Percentiles rank a stretch among this genome's conserved stretches.
These are phyloP conservation scores for Blastocystis sp. DNA, from an alignment of 352 stramenopile genomes.

Conservation along the genomic window DNA sequence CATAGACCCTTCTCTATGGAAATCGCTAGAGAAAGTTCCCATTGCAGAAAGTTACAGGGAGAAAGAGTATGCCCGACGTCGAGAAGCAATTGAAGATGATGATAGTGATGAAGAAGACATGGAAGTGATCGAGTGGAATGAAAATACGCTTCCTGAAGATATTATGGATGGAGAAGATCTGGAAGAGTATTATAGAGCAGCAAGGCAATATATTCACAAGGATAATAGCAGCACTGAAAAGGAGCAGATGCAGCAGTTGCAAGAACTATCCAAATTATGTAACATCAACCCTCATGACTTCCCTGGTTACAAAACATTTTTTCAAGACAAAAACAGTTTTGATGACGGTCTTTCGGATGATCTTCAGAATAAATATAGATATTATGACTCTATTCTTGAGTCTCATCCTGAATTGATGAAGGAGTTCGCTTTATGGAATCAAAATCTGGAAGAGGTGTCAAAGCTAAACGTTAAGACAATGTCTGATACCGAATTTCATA, in stretches of 20 bases:
- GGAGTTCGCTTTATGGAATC: not conserved
- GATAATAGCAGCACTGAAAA: not conserved
- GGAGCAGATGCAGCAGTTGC: conserved; percentile 5
- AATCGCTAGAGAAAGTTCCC: not conserved
- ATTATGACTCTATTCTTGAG: not conserved
- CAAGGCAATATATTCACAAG: not conserved
- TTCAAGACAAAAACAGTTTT: not conserved
- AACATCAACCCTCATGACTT: not conserved
- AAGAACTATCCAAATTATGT: not conserved
- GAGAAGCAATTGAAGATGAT: conserved; percentile 13
- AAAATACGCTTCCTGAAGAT: conserved; percentile 40
- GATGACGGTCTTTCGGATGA: not conserved
- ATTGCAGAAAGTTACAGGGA: not conserved
- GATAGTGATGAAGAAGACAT: conserved; percentile 34
- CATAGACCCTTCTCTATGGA: not conserved
- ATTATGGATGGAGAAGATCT: conserved; percentile 45
- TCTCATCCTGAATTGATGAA: conserved; percentile 1
- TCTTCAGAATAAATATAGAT: not conserved
- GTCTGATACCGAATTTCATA: not conserved
- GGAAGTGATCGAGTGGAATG: conserved; percentile 34
- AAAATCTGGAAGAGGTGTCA: not conserved
- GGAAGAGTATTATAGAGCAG: conserved; percentile 13
- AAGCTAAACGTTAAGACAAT: conserved; percentile 8
- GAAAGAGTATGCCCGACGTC: not conserved
- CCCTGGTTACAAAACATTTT: conserved; percentile 29